Conservation (phyloP, 2,329 filamentous ascomycete genomes). For the Chaetomium sp. region DNA sequence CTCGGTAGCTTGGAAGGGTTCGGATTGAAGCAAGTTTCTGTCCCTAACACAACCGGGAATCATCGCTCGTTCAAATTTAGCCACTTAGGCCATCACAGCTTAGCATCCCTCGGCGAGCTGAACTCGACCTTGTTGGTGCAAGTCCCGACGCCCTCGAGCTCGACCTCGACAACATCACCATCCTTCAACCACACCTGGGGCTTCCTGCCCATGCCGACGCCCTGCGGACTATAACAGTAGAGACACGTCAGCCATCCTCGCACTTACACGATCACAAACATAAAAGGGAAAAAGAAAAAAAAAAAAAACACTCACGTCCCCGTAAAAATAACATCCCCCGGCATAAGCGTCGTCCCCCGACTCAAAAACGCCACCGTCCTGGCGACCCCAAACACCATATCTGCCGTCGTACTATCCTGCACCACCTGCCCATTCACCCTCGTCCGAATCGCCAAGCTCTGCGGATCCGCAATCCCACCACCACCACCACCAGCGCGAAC, state of each 20-base stretch:
- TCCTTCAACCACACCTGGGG: constrained; percentile 70
- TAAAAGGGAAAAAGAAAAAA: background rate
- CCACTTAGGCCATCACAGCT: constrained; percentile 10
- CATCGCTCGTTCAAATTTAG: background rate
- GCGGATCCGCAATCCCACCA: constrained; percentile 58
- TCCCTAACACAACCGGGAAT: background rate
- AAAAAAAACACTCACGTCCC: constrained; percentile 53
- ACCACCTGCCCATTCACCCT: constrained; percentile 61
- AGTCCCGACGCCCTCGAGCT: constrained; percentile 65
- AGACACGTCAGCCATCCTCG: background rate
- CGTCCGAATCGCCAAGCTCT: constrained; percentile 58
- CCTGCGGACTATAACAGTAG: constrained; percentile 56
- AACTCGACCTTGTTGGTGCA: constrained; percentile 57
- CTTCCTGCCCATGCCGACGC: constrained; percentile 70
- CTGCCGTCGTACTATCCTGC: constrained; percentile 58
- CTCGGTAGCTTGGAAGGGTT: background rate
- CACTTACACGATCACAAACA: background rate
- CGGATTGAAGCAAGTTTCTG: background rate
- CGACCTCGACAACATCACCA: constrained; percentile 70
- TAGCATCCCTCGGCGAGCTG: constrained; percentile 40
- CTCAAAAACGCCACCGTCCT: constrained; percentile 62
- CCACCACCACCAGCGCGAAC: constrained; percentile 45
- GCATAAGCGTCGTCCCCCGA: constrained; percentile 63
- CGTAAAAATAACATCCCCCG: constrained; percentile 68
- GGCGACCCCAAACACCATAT: constrained; percentile 65